Evolutionary conservation across 805 yeast species (phyloP).

Genomic region (Ogataea minuta): DNA sequence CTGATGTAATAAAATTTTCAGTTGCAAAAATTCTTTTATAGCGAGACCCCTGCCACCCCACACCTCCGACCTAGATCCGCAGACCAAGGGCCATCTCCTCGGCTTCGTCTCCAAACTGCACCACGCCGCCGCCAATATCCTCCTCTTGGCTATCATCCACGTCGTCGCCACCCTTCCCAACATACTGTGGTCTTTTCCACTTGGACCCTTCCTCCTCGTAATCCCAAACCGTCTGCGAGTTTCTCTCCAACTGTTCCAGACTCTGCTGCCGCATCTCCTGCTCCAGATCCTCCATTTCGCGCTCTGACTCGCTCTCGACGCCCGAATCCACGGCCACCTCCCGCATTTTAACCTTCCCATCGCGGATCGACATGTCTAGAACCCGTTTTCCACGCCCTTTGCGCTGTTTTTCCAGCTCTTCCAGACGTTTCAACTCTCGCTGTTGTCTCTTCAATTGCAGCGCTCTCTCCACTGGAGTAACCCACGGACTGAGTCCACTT

Average conservation of each 20-base stretch:
- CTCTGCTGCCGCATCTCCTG: constrained; percentile 37
- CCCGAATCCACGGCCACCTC: constrained; percentile 38
- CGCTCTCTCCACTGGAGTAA: constrained; percentile 84
- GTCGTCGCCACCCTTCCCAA: constrained; percentile 14
- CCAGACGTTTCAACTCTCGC: constrained; percentile 61
- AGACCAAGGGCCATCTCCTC: constrained; percentile 31
- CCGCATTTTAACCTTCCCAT: constrained; percentile 73
- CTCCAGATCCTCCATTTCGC: constrained; percentile 36
- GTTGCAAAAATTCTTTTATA: constrained; percentile 4
- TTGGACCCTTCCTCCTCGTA: constrained; percentile 49
- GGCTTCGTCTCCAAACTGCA: constrained; percentile 33
- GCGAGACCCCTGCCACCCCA: constrained; percentile 16
- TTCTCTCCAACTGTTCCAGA: constrained; percentile 28
- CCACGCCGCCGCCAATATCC: constrained; percentile 18
- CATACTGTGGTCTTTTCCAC: constrained; percentile 47
- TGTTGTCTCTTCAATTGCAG: constrained; percentile 85
- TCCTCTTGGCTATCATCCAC: constrained; percentile 11
- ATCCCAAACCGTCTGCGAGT: constrained; percentile 53
- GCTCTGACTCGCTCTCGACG: constrained; percentile 31
- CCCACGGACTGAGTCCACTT: constrained; percentile 67
- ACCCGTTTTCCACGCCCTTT: constrained; percentile 74
- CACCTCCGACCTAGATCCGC: constrained; percentile 15
- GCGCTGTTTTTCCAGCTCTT: constrained; percentile 54
- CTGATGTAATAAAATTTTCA: constrained; percentile 51
- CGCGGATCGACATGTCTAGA: constrained; percentile 71